A percentile compares a stretch with the other conserved stretches of the same genome.
Evolutionary conservation across 2,329 filamentous ascomycete species (phyloP).

Genomic region (Trichoderma sp.): DNA sequence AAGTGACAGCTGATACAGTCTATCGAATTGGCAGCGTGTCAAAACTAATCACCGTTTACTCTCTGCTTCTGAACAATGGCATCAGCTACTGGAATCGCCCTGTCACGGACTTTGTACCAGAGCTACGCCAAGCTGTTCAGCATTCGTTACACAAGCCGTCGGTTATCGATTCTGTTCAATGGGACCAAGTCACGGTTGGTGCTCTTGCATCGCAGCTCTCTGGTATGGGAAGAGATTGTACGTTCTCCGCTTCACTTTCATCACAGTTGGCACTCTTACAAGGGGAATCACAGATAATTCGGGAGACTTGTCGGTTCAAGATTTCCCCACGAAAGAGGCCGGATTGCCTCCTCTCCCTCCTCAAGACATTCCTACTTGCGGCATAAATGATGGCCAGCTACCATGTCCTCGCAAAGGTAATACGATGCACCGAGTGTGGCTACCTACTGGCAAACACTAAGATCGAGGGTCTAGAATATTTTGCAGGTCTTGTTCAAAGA

Average conservation of each 20-base stretch:
- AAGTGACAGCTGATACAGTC: conserved; percentile 23
- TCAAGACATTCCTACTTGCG: conserved; percentile 17
- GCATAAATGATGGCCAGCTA: conserved; percentile 9
- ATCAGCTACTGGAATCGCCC: conserved; percentile 27
- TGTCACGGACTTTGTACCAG: conserved; percentile 30
- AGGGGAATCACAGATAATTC: not conserved
- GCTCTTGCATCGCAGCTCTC: conserved; percentile 18
- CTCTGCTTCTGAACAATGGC: conserved; percentile 26
- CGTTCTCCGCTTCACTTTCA: not conserved
- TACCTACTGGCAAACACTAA: not conserved
- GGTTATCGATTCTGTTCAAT: conserved; percentile 11
- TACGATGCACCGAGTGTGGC: not conserved
- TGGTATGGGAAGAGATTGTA: conserved; percentile 18
- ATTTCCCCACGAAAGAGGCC: not conserved
- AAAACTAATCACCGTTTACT: conserved; percentile 31
- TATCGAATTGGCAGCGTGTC: conserved; percentile 31
- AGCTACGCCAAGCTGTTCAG: conserved; percentile 19
- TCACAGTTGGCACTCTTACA: not conserved
- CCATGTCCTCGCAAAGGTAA: not conserved
- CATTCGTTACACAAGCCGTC: not conserved
- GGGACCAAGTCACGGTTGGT: conserved; percentile 19
- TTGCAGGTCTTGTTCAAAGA: conserved; percentile 21
- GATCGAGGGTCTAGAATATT: conserved; percentile 19
- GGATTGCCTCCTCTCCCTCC: not conserved
- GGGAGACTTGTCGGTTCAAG: conserved; percentile 11